Conservation (phyloP, 768 basidiomycete genomes). For the Suillus subaureus region DNA sequence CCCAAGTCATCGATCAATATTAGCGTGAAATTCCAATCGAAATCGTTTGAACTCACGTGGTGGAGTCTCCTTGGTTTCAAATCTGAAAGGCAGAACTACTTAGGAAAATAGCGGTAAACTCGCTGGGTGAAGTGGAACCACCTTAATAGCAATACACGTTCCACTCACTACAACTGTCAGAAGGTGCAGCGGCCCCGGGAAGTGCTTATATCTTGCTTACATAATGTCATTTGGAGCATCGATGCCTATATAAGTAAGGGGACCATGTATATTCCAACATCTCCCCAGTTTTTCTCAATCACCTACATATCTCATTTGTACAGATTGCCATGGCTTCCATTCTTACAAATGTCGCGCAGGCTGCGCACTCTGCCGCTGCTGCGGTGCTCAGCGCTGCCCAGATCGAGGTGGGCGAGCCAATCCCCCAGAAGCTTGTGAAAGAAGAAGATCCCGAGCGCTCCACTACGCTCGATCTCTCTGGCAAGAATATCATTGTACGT, state of each 20-base stretch:
- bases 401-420: constrained; percentile 37
- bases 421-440: constrained; percentile 59
- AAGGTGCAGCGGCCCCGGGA: too few species aligned
- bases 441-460: constrained; percentile 53
- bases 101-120: background rate
- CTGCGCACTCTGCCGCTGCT: constrained; percentile 57
- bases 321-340: constrained; percentile 46
- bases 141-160: background rate
- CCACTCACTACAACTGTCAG: background rate
- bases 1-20: too few species aligned
- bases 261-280: background rate
- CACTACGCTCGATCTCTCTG: constrained; percentile 48
- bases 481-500: constrained; percentile 67
- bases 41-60: too few species aligned
- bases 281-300: background rate
- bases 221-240: background rate
- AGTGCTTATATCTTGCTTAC: background rate
- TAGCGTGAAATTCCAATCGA: too few species aligned
- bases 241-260: background rate
- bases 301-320: background rate
- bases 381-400: constrained; percentile 50
- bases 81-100: too few species aligned
- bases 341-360: constrained; percentile 46
- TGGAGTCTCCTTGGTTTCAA: too few species aligned
- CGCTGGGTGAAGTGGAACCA: background rate